A percentile compares a stretch with the other conserved stretches of the same genome.
Evolutionary conservation across 2,329 filamentous ascomycete genomes (phyloP).

Genomic region (Sporothrix schenckii): DNA sequence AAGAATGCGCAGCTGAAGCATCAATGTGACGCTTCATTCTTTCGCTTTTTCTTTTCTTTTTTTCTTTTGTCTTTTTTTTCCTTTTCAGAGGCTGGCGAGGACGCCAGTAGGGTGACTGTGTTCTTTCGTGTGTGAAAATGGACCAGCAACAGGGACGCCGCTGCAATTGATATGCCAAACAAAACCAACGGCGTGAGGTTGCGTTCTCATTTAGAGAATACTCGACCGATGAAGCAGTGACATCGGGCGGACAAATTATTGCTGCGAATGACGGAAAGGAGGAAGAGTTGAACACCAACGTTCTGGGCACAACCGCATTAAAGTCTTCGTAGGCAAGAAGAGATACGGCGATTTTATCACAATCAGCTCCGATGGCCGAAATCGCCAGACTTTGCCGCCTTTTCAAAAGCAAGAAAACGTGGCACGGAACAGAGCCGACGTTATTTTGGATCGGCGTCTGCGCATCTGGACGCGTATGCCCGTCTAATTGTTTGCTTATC

Average conservation of each 20-base stretch:
- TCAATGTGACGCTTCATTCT: not conserved
- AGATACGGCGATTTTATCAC: not conserved
- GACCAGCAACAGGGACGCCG: not conserved
- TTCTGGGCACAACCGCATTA: conserved; percentile 3
- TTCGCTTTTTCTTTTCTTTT: not conserved
- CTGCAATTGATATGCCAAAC: not conserved
- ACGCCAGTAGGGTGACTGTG: not conserved
- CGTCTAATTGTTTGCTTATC: not conserved
- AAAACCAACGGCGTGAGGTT: no score
- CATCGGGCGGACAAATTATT: not conserved
- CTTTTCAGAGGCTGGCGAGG: not conserved
- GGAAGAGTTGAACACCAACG: not conserved
- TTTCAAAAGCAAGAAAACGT: not conserved
- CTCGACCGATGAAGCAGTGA: not conserved
- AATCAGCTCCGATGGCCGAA: not conserved
- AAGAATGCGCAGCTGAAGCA: not conserved
- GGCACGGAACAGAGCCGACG: not conserved
- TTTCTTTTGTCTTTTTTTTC: not conserved
- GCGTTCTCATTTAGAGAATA: not conserved
- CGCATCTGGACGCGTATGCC: not conserved
- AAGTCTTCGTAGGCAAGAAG: not conserved
- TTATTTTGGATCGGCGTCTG: not conserved
- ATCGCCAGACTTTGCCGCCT: not conserved
- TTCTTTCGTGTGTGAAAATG: no score
- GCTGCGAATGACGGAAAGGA: not conserved